Base-by-base conservation (phyloP, 2,329 filamentous ascomycete species). In the Talaromyces sp. region DNA sequence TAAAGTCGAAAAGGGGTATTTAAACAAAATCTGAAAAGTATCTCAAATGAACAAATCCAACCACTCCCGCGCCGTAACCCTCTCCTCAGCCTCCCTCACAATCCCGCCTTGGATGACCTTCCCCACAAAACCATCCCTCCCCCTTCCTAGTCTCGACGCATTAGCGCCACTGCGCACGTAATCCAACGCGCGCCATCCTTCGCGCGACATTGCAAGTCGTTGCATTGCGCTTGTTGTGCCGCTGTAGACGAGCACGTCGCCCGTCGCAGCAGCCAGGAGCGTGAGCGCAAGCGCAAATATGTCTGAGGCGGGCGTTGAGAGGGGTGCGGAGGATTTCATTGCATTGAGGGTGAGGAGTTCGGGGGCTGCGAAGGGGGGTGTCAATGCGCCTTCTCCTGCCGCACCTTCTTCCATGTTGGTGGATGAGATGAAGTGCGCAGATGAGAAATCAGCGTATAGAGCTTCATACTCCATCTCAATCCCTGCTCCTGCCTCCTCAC, bases 251-350 rank as follows among this genome's bases (percentile, higher is more conserved):
- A 79, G 70, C n/a, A 81, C 62, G 67, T 82, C 77, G 1, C 80
- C 80, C 5, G 79, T 82, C 2, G 78, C 80, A 13, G 77, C 78
- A 1, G 79, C 78, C 19, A 82, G 72, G 7, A 82, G 70, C 6
- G 79, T 82, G 13, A 81, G 75, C 6, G 79, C 80, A 2, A 82
- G 73, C 0, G 80, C 81, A 65, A 82, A 82, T 1, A 82, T 75
- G 66, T 82, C 80, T 10, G 79, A 79, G 2, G 77, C 73, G 1
- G 76, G 72, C 0, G 78, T 79, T 5, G 78, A 75, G 0, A 70
- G 68, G 0, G 72, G 70, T 13, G 71, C 73, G 1, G 74, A 72
- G 2, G 78, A 75, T 5, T 70, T 76, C 24, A 80, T 66, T 5
- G 78, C 75, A 13, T 73, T 67, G 3, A 78, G 63, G 0, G 71